Evolutionary conservation across 805 yeast species (phyloP).

Genomic region (Lachancea cidri): DNA sequence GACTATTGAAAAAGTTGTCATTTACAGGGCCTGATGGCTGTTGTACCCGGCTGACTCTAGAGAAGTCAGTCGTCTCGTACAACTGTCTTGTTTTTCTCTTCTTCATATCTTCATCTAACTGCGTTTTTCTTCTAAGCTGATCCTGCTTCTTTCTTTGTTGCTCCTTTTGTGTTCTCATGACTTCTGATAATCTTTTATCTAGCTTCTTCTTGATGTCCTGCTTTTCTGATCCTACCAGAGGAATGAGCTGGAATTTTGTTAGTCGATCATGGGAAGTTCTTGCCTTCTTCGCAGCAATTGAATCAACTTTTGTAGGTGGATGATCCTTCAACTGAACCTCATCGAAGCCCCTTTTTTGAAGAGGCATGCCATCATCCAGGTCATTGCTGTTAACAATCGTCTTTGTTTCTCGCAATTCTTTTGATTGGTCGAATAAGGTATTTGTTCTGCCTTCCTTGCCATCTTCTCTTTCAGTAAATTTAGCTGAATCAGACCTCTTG

Average conservation of each 20-base stretch:
- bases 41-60: not conserved
- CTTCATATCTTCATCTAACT: constrained; percentile 22
- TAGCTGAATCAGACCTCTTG: no score
- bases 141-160: constrained; percentile 20
- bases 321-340: not conserved
- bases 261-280: constrained; percentile 19
- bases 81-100: constrained; percentile 16
- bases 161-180: constrained; percentile 30
- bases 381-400: no score
- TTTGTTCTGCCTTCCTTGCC: no score
- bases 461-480: no score
- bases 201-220: constrained; percentile 27
- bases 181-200: constrained; percentile 29
- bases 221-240: constrained; percentile 21
- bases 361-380: no score
- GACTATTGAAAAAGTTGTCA: not conserved
- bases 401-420: no score
- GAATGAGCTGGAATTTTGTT: constrained; percentile 28
- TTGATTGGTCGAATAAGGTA: no score
- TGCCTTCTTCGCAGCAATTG: not conserved
- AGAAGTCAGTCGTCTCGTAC: constrained; percentile 2
- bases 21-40: not conserved
- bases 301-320: not conserved
- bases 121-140: constrained; percentile 25
- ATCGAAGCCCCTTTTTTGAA: not conserved